Base-by-base conservation (phyloP, 805 yeast genomes). In the Candida succiphila region DNA sequence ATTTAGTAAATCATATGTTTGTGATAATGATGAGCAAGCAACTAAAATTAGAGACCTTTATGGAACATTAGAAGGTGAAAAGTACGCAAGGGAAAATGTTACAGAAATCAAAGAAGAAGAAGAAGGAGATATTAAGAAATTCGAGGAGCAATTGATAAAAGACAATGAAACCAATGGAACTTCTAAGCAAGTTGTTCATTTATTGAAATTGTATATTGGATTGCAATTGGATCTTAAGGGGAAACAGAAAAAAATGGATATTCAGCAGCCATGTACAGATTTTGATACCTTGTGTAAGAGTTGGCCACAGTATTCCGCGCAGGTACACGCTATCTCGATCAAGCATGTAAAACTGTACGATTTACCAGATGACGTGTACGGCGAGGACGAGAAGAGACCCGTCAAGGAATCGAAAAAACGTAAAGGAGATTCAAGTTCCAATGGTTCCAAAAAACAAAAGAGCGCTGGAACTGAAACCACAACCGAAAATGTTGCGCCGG, bases 251-350 rank as follows among this genome's bases (percentile, higher is more conserved):
- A 72, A 77, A 45, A 67, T 88, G 44, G 95, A 87, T 53, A 79
- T 89, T 37, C 94, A 82, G 47, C 72, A 77, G 41, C 95, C 95
- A 15, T 88, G 97, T 52, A 70, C 84, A 16, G 97, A 92, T 39
- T 92, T 89, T 54, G 86, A 72, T 59, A 77, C 70, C 28, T 58
- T 85, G 7, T 85, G 96, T 56, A 77, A 84, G 42, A 68, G 74
- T 23, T 84, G 89, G 75, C 65, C 66, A 16, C 65, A 67, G 25
- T 92, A 73, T 47, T 72, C 80, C 43, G 79, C 74, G 34, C 71
- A 74, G 29, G 56, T 67, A 8, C 67, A 76, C 47, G 63, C 75
- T 17, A 63, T 89, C 39, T 65, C 72, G 36, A 75, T 87, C 46
- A 78, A 76, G 49, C 83, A 75, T 47, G 85, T 81, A 32, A 82